Base-by-base conservation (phyloP, 2,329 filamentous ascomycete genomes). In the Chlorencoelia australis region DNA sequence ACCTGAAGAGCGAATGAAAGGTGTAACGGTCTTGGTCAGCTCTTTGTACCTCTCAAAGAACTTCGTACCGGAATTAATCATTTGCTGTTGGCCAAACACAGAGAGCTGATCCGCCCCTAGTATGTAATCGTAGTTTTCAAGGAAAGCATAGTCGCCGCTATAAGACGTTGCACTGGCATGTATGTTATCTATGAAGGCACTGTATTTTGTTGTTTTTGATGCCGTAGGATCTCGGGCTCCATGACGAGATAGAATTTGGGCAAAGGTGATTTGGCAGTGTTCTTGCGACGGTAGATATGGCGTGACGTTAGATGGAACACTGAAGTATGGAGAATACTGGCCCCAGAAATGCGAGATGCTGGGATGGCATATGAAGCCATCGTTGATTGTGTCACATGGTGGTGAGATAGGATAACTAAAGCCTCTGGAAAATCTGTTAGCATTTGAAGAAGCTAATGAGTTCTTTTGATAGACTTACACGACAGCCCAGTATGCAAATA, bases 241-340 rank as follows among this genome's bases (percentile, higher is more conserved):
- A 56, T 95, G 88, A 2, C 88, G 77, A 15, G 85, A 87, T 31
- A 95, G 69, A 16, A 88, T 65, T 52, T 88, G 82, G 1, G 72
- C 88, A 59, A 94, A 89, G 3, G 79, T 89, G 48, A 89, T 63
- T 9, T 71, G 63, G 60, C 88, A 95, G n/a, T n/a, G n/a, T n/a
- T n/a, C n/a, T n/a, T 65, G 67, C 1, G 64, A 47, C 0, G 86
- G 87, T 1, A 81, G 29, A 7, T 62, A 6, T 65, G 64, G 5
- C 67, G 74, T 64, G 33, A 85, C 73, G 3, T 73, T 65, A 1
- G 81, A 86, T 5, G 77, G 70, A 0, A 88, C 79, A 1, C 79
- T 71, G 60, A 83, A 94, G 62, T 77, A 93, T 2, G 87, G 84
- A 13, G 85, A 82, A 58, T 94, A 94, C 57, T 89, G 86, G 38